Base-by-base conservation (phyloP, 2,329 filamentous ascomycete species). In the Talaromyces sp. region DNA sequence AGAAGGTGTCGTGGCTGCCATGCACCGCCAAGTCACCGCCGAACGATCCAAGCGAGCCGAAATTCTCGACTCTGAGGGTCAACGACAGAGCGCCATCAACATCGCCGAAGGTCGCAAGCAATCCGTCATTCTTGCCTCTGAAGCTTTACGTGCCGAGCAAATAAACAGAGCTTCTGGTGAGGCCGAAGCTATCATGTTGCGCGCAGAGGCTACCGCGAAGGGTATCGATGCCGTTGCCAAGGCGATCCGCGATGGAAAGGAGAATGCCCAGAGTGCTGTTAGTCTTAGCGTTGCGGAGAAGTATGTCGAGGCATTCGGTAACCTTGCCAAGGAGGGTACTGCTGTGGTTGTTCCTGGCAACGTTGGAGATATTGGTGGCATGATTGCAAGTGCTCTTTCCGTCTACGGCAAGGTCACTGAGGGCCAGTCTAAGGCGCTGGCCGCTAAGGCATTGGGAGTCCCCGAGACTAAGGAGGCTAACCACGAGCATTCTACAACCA, bases 41-140 rank as follows among this genome's bases (percentile, higher is more conserved):
- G 95, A 99, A 82, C 91, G 95, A 49, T 96, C 91, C 74, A 99
- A 99, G 86, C 90, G 95, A 69, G 95, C 95, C 65, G 95, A 99
- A 82, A 99, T 99, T 73, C 85, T 99, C 58, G 95, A 99, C 66
- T 97, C 92, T 0, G 95, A 99, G 76, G 95, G 95, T 80, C 95
- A 99, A 81, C 86, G 95, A 68, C 95, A 99, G 82, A 94, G 90
- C 73, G 95, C 95, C 45, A 99, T 99, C 86, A 99, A 99, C 79
- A 97, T 99, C 71, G 95, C 95, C 64, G 95, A 99, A 83, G 95
- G 95, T 78, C 88, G 90, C 79, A 99, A 99, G 83, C 95, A 98
- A 84, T 93, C 89, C 71, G 94, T 97, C 25, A 99, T 99, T 72
- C 85, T 99, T 27, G 95, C 95, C 0, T 97, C 93, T 8, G 95